Evolutionary conservation across 1,284 basidiomycete species (phyloP), one percentile per base, ranked within the genome.

Genomic region (Leccinum pachyderme): DNA sequence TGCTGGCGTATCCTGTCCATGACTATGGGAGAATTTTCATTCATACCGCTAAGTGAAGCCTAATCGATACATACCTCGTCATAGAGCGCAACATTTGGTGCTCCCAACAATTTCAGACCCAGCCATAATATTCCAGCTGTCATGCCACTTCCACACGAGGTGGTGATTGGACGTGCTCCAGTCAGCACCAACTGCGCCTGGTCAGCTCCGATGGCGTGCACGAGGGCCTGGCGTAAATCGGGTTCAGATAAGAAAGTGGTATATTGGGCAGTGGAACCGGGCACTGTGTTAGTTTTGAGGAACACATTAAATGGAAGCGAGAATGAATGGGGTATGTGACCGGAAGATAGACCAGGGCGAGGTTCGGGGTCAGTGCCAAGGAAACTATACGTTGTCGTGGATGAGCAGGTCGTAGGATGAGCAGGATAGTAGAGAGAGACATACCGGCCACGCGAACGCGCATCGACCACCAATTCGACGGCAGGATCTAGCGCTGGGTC

Each of bases 71-170:
- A 58, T 61, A 90, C 89, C 81, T 95, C 93, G 61, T 95, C 94
- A 59, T 97, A 93, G 25, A 98, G 66, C 39, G 82, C 81, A 59
- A 87, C 77, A 25, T 74, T 76, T 37, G 79, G 67, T 5, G 82
- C 81, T 9, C 83, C 86, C 43, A 93, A 68, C 29, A 87, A 67
- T 70, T 86, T 82, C 57, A 95, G 70, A 28, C 91, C 95, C 53
- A 97, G 77, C 94, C 95, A 98, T 11, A 98, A 79, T 6, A 97
- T 78, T 6, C 85, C 92, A 3, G 97, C 97, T 12, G 95, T 98
- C 97, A 99, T 99, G 15, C 97, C 97, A 63, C 90, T 93, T 47
- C 93, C 94, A 73, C 93, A 96, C 55, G 80, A 87, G 28, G 89
- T 83, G 11, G 87, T 80, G 37, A 93, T 81, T 22, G 74, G 69